phyloP scores from a whole-genome alignment of 345 rosid species.

The Eucalyptus cloeziana region DNA sequence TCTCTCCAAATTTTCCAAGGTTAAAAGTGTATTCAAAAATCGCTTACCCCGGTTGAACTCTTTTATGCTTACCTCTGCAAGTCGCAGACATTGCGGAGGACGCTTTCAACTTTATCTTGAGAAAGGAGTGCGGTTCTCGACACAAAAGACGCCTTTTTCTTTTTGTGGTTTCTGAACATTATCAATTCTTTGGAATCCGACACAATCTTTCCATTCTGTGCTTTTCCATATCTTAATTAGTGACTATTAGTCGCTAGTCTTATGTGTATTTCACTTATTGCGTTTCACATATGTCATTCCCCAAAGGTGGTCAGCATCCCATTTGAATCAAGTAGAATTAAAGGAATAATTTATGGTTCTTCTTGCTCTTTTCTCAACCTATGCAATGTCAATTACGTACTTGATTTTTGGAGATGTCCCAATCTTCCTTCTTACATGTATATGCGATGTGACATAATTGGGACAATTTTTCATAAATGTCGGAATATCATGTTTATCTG shows the following conservation, averaged over 20 bases:
- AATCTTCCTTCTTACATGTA: background rate
- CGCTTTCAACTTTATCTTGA: slow-evolving; percentile 63
- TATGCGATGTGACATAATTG: too few relatives aligned
- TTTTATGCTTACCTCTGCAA: slow-evolving; percentile 14
- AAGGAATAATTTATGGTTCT: background rate
- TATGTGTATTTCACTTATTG: background rate
- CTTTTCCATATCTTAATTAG: background rate
- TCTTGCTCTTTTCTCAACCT: background rate
- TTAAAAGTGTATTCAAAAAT: background rate
- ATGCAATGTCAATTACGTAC: background rate
- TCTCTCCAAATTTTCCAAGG: background rate
- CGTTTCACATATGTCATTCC: background rate
- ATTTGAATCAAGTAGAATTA: background rate
- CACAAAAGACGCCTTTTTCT: background rate
- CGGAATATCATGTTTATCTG: too few relatives aligned
- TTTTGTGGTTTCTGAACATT: background rate
- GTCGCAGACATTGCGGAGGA: slow-evolving; percentile 75
- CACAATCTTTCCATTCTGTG: background rate
- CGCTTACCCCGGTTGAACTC: background rate
- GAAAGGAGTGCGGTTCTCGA: slow-evolving; percentile 17
- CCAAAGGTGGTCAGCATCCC: background rate
- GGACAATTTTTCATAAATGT: too few relatives aligned
- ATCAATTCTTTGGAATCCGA: background rate
- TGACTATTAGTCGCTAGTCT: background rate
- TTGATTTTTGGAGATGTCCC: background rate